Percentiles rank a stretch among this genome's conserved stretches.
These are phyloP conservation scores for Penicillium antarcticum DNA, from an alignment of 495 filamentous ascomycete genomes.

Conservation along the genomic window DNA sequence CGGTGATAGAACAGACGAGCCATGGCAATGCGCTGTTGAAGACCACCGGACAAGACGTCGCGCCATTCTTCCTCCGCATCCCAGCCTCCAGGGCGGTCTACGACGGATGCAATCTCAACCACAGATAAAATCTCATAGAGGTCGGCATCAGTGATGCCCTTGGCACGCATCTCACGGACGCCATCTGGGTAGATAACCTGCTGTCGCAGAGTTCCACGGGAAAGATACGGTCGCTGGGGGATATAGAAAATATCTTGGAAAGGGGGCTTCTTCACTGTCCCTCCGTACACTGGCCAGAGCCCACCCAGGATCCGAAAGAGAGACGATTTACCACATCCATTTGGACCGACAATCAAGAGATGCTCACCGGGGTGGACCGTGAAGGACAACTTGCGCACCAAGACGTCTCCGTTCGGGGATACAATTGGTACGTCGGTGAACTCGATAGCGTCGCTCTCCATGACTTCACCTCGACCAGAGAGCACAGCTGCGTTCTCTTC, in stretches of 20 bases:
- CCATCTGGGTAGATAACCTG: conserved; percentile 96
- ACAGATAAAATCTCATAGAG: conserved; percentile 70
- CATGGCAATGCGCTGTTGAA: conserved; percentile 98
- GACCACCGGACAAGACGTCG: conserved; percentile 80
- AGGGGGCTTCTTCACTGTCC: conserved; percentile 82
- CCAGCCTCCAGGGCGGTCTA: conserved; percentile 80
- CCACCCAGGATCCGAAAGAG: conserved; percentile 95
- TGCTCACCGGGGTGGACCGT: conserved; percentile 81
- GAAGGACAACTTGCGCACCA: conserved; percentile 82
- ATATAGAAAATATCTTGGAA: conserved; percentile 97
- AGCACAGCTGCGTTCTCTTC: conserved; percentile 77
- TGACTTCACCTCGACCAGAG: conserved; percentile 68
- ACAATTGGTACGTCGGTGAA: conserved; percentile 95
- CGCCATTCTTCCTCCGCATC: conserved; percentile 97
- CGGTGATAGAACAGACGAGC: conserved; percentile 93
- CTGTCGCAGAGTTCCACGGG: conserved; percentile 81
- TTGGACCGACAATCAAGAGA: conserved; percentile 91
- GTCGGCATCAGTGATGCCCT: conserved; percentile 79
- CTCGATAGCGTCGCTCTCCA: conserved; percentile 77
- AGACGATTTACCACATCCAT: conserved; percentile 94
- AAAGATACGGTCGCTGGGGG: conserved; percentile 91
- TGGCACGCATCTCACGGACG: conserved; percentile 79
- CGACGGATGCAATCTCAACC: conserved; percentile 79
- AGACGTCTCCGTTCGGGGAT: conserved; percentile 90
- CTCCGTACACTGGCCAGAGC: conserved; percentile 98